Percentiles rank a stretch among this genome's conserved stretches.
Evolutionary conservation across 805 yeast species (phyloP).

Genomic region (Starmerella davenportii): DNA sequence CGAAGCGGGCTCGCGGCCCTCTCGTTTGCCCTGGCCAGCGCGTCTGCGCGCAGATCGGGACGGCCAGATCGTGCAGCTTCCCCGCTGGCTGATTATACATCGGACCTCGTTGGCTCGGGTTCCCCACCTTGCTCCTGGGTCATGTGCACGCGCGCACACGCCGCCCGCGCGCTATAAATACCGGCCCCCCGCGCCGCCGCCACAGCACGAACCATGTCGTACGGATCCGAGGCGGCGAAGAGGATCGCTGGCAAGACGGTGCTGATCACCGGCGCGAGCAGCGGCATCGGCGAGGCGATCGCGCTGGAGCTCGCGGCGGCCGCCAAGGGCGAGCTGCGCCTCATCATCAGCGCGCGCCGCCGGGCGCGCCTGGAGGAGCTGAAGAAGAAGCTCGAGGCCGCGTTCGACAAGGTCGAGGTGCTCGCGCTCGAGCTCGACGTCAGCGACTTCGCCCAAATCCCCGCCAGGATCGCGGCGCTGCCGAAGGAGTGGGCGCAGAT

Average conservation of each 20-base stretch:
- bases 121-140: background rate
- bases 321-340: constrained; percentile 48
- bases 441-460: constrained; percentile 33
- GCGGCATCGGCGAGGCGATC: constrained; percentile 89
- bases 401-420: constrained; percentile 33
- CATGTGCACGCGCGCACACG: background rate
- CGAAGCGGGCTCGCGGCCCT: too few relatives aligned
- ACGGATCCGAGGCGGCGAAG: constrained; percentile 59
- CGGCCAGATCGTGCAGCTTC: too few relatives aligned
- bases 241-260: constrained; percentile 64
- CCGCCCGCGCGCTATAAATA: too few relatives aligned
- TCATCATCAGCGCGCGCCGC: constrained; percentile 67
- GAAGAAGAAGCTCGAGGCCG: constrained; percentile 29
- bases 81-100: too few relatives aligned
- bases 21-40: too few relatives aligned
- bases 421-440: constrained; percentile 38
- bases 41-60: too few relatives aligned
- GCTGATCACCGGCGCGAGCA: constrained; percentile 88
- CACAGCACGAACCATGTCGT: constrained; percentile 26
- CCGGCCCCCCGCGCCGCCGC: too few relatives aligned
- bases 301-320: constrained; percentile 73
- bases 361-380: constrained; percentile 37
- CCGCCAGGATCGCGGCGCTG: constrained; percentile 33
- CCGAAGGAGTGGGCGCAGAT: constrained; percentile 39
- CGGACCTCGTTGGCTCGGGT: too few relatives aligned